Percentiles rank a stretch among this genome's conserved stretches.
Conservation (phyloP, 2,329 filamentous ascomycete species). For the Emydomyces testavorans region DNA sequence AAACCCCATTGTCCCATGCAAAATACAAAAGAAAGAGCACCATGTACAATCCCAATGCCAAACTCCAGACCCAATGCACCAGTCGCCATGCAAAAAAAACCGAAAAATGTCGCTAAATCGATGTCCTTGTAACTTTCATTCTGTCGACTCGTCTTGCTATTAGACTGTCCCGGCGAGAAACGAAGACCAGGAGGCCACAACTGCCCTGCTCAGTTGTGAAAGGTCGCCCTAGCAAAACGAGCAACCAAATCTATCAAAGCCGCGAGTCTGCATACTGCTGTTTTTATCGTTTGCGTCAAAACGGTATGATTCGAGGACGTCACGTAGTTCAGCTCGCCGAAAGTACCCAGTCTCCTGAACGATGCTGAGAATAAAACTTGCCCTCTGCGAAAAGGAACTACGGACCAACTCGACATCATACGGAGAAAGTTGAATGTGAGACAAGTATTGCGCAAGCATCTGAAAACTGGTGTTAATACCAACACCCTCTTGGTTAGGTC, state of each 20-base stretch:
- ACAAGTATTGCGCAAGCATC: slow-evolving; percentile 6
- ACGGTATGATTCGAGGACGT: slow-evolving; percentile 9
- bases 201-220: not conserved
- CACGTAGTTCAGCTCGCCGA: not conserved
- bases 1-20: not conserved
- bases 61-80: slow-evolving; percentile 2
- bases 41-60: not conserved
- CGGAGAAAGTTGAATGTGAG: not conserved
- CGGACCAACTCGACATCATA: slow-evolving; percentile 9
- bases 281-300: not conserved
- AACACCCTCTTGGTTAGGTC: slow-evolving; percentile 1
- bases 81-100: not conserved
- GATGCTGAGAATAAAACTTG: not conserved
- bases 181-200: not conserved
- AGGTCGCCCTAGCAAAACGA: slow-evolving; percentile 8
- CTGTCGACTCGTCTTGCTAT: not conserved
- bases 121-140: not conserved
- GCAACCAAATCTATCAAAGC: not conserved
- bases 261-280: not conserved
- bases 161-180: not conserved
- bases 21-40: too few relatives aligned
- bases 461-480: slow-evolving; percentile 1
- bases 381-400: not conserved
- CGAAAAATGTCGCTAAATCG: not conserved
- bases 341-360: not conserved